Evolutionary conservation across 1,284 basidiomycete genomes (phyloP), one percentile per base, ranked within the genome.

Genomic region (Boletus smithii): DNA sequence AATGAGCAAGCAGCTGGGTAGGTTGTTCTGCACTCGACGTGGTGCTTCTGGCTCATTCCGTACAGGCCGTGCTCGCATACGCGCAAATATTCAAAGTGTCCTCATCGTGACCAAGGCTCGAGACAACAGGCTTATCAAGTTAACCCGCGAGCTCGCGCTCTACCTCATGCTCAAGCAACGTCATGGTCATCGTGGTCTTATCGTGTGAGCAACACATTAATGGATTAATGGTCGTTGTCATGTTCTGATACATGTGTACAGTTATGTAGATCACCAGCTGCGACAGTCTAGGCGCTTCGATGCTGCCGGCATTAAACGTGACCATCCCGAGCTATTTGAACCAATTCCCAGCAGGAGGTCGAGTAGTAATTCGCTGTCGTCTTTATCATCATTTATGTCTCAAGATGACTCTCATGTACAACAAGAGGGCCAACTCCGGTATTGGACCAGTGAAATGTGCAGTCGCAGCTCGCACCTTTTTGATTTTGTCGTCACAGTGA

Each of bases 401-500:
- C 69, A 68, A 49, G 74, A 76, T 36, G 70, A 75, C 10, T 53
- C 59, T 17, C 56, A 69, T 49, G 53, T 55, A 2, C 51, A 51
- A 33, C 83, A 86, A 40, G 86, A 95, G 50, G 97, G 97, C 6
- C 95, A 98, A 65, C 74, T 99, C 42, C 79, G 97, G 38, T 99
- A 95, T 67, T 99, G 97, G 97, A 98, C 94, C 0, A 85, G 87
- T 50, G 90, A 91, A 44, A 97, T 99, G 94, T 99, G 97, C 71
- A 88, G 81, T 49, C 79, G 81, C 46, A 89, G 83, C 49, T 89
- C 97, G 1, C 90, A 99, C 63, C 76, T 98, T 8, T 99, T 99
- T 62, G 97, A 99, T 69, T 97, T 99, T 66, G 97, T 99, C 51
- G 78, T 99, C 43, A 99, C 97, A 22, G 92, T 95, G 60, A 69